Conservation (phyloP, 2,329 filamentous ascomycete species). For the Aspergillus vadensis region DNA sequence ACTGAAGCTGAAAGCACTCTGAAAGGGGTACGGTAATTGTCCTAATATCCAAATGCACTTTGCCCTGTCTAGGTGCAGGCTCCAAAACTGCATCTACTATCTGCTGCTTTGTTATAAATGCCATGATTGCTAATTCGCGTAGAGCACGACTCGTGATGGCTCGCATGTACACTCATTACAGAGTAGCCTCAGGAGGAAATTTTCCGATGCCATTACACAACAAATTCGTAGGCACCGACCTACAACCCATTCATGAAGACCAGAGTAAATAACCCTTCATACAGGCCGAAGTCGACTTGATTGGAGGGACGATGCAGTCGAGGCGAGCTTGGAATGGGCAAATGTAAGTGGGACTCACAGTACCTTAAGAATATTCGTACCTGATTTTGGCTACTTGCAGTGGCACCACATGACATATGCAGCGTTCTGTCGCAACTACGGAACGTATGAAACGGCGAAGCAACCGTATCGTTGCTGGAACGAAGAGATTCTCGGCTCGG, state of each 20-base stretch:
- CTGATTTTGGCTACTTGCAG: slow-evolving; percentile 2
- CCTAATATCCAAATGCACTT: not conserved
- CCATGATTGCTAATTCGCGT: slow-evolving; percentile 1
- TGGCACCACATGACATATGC: slow-evolving; percentile 16
- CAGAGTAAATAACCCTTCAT: not conserved
- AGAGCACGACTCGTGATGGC: not conserved
- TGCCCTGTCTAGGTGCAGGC: no score
- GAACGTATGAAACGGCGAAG: slow-evolving; percentile 5
- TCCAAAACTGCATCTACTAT: no score
- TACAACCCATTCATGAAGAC: not conserved
- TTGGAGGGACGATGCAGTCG: slow-evolving; percentile 14
- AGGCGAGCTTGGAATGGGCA: slow-evolving; percentile 14
- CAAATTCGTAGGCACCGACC: slow-evolving; percentile 11
- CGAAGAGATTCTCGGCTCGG: slow-evolving; percentile 13
- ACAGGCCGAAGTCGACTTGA: slow-evolving; percentile 3
- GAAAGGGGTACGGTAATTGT: slow-evolving; percentile 9
- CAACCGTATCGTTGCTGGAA: slow-evolving; percentile 17
- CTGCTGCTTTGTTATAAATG: not conserved
- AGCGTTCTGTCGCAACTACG: slow-evolving; percentile 22
- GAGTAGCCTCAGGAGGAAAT: slow-evolving; percentile 2
- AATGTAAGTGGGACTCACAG: slow-evolving; percentile 8
- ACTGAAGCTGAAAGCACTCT: slow-evolving; percentile 11
- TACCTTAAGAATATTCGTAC: not conserved
- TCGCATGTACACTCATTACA: not conserved
- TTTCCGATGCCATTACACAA: slow-evolving; percentile 1